Base-by-base conservation (phyloP, 139 green algal genomes). In the Zygnema circumcarinatum region DNA sequence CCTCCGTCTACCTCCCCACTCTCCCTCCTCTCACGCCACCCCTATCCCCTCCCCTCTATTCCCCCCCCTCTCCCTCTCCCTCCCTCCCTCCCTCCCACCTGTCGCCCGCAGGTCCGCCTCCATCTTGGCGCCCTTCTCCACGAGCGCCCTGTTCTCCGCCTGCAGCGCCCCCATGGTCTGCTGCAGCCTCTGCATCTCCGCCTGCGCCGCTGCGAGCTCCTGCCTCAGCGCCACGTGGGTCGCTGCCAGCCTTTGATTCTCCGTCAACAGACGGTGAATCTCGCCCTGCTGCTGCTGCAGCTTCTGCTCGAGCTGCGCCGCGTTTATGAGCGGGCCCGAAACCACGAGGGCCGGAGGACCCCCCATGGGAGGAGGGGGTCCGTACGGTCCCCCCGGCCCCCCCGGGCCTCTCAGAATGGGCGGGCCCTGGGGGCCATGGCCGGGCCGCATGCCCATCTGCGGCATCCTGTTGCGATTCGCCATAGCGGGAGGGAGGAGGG, bases 211-310 rank as follows among this genome's bases (percentile, higher is more conserved):
- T 0, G 83, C 83, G 29, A 88, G 83, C 69, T 88, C 83, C 83
- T 88, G 83, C 72, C 83, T 67, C 2, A 88, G 69, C 39, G 73
- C 83, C 72, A 88, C 83, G 68, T 86, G 83, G 25, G 83, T 88
- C 29, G 83, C 83, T 38, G 83, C 83, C 39, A 88, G 83, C 68
- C 83, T 36, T 88, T 88, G 83, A 84, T 88, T 88, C 69, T 88
- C 83, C 68, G 78, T 88, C 68, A 84, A 62, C 39, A 88, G 39
- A 73, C 53, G 83, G 39, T 88, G 83, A 31, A 88, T 87, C 29
- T 88, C 83, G 36, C 16, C 29, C 16, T 88, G 83, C 31, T 83
- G 73, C 16, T 40, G 36, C 47, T 54, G 39, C 39, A 88, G 83
- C 33, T 88, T 88, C 0, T 87, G 25, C 2, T 88, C 83, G 2